Evolutionary conservation across 305 asterid genomes (phyloP).

Genomic region (Fraxinus velutina): DNA sequence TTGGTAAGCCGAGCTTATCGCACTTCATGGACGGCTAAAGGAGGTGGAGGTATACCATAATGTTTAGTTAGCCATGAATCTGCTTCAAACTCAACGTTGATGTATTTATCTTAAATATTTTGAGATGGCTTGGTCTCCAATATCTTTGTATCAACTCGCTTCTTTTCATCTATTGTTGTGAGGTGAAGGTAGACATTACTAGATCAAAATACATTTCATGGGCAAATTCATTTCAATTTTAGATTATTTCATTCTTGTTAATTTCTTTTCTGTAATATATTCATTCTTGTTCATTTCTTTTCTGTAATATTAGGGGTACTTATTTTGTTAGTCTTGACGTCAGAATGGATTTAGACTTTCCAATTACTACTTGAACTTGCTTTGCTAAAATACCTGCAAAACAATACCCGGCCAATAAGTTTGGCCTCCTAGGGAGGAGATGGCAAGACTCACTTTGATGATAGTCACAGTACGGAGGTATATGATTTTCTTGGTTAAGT

Average conservation of each 20-base stretch:
- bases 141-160: background rate
- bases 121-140: background rate
- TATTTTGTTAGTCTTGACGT: background rate
- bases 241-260: background rate
- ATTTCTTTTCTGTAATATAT: background rate
- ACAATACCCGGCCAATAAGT: background rate
- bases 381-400: background rate
- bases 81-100: background rate
- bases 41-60: constrained; percentile 29
- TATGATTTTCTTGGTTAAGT: background rate
- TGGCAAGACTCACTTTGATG: background rate
- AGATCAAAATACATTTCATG: background rate
- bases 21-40: background rate
- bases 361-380: background rate
- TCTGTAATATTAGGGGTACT: background rate
- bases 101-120: background rate
- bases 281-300: background rate
- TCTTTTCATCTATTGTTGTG: background rate
- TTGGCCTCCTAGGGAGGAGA: background rate
- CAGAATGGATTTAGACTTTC: background rate
- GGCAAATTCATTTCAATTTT: background rate
- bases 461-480: background rate
- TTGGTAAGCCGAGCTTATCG: background rate
- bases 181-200: background rate
- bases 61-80: background rate